Percentiles rank a stretch among this genome's conserved stretches.
phyloP scores from a whole-genome alignment of 176 grass and related monocot species.

The Oryza coarctata region DNA sequence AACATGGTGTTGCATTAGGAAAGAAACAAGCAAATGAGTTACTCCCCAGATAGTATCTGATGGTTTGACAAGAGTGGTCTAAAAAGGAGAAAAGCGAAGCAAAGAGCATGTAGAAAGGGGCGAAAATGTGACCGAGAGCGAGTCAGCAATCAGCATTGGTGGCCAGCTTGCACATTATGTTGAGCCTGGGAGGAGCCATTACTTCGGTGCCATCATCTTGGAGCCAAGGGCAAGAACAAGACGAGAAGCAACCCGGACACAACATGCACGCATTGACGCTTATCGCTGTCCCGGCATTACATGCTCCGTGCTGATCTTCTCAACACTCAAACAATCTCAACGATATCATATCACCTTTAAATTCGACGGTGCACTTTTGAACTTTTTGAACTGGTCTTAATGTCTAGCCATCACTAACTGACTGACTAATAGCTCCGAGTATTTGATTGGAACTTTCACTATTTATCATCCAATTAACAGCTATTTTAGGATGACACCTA shows the following conservation, averaged over 20 bases:
- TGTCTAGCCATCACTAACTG: neutral
- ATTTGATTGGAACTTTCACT: too few species aligned
- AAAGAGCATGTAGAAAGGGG: neutral
- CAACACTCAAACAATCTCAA: neutral
- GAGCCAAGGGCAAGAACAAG: neutral
- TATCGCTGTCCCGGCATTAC: neutral
- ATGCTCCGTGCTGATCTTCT: neutral
- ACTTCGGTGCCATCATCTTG: neutral
- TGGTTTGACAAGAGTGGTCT: neutral
- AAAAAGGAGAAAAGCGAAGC: neutral
- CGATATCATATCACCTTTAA: neutral
- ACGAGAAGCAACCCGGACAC: neutral
- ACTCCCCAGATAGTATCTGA: too few species aligned
- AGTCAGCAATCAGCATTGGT: neutral
- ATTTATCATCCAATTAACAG: too few species aligned
- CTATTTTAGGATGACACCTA: too few species aligned
- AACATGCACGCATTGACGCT: neutral
- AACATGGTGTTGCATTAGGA: neutral
- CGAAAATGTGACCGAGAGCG: neutral
- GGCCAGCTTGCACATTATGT: neutral
- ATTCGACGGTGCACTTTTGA: neutral
- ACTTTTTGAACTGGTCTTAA: neutral
- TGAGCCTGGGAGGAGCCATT: neutral
- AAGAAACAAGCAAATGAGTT: neutral
- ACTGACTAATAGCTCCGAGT: neutral